phyloP scores from a whole-genome alignment of 2,329 filamentous ascomycete genomes.

The Fusarium sacchari region DNA sequence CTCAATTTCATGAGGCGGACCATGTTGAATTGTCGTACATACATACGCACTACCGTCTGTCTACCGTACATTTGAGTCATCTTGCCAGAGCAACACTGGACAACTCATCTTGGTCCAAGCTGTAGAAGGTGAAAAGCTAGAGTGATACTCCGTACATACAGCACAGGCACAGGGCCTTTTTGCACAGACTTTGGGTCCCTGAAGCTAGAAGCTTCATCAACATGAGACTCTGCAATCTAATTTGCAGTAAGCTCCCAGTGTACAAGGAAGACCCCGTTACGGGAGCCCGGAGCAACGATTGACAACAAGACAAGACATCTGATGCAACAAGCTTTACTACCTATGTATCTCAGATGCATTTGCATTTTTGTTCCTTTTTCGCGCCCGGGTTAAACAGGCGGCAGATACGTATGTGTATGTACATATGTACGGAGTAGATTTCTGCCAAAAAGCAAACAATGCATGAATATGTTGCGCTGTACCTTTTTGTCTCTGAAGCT shows the following conservation, averaged over 20 bases:
- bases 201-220: conserved; percentile 11
- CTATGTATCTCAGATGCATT: too few species aligned
- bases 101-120: conserved; percentile 35
- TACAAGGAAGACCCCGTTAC: conserved; percentile 30
- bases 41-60: background rate
- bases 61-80: conserved; percentile 28
- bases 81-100: conserved; percentile 33
- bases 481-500: conserved; percentile 6
- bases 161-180: background rate
- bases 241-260: conserved; percentile 1
- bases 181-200: conserved; percentile 17
- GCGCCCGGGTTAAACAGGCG: conserved; percentile 14
- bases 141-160: background rate
- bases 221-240: conserved; percentile 23
- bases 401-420: background rate
- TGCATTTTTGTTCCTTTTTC: background rate
- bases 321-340: conserved; percentile 16
- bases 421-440: too few species aligned
- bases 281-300: conserved; percentile 18
- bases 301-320: conserved; percentile 17
- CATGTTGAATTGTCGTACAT: background rate
- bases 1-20: conserved; percentile 17
- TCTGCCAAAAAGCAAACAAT: background rate
- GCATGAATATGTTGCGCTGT: conserved; percentile 12
- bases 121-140: conserved; percentile 1